A percentile compares a stretch with the other conserved stretches of the same genome.
phyloP scores from a whole-genome alignment of 164 flowering plant species.

The Nymphaea colorata region DNA sequence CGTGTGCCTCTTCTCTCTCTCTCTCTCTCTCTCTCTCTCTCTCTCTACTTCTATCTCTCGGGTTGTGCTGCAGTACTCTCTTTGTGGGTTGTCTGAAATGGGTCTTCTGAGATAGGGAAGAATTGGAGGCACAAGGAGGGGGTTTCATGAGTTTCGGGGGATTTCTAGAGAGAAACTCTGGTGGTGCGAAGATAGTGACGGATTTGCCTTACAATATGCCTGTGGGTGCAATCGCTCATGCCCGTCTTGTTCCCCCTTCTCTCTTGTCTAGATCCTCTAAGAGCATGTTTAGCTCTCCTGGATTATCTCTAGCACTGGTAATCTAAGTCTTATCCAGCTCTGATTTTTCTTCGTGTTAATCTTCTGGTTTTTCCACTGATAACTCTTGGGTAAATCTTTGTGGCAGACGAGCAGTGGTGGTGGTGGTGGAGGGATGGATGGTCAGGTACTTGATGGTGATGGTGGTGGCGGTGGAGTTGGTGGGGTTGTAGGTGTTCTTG shows the following conservation, averaged over 20 bases:
- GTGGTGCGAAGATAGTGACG: conserved; percentile 35
- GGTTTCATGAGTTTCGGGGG: conserved; percentile 82
- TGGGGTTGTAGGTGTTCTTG: conserved; percentile 24
- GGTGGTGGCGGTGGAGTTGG: conserved; percentile 30
- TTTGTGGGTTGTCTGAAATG: not conserved
- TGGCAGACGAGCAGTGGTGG: conserved; percentile 41
- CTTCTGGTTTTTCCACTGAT: not conserved
- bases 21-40: conserved; percentile 5
- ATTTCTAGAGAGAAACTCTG: conserved; percentile 47
- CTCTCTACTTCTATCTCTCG: not conserved
- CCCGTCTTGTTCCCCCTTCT: conserved; percentile 32
- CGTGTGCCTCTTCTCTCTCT: conserved; percentile 53
- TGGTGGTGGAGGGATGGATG: conserved; percentile 30
- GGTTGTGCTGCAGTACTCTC: not conserved
- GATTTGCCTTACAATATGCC: conserved; percentile 61
- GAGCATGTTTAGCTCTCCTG: conserved; percentile 79
- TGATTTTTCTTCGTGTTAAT: not conserved
- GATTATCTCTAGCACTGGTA: conserved; percentile 95
- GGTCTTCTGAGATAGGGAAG: conserved; percentile 1
- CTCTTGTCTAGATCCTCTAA: conserved; percentile 29
- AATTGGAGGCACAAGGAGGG: conserved; percentile 3
- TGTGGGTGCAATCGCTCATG: conserved; percentile 48
- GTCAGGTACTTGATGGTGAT: conserved; percentile 38
- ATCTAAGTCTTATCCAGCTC: not conserved
- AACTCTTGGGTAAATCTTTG: not conserved